Base-by-base conservation (phyloP, 2,329 filamentous ascomycete species). In the Westerdykella aurantiaca region DNA sequence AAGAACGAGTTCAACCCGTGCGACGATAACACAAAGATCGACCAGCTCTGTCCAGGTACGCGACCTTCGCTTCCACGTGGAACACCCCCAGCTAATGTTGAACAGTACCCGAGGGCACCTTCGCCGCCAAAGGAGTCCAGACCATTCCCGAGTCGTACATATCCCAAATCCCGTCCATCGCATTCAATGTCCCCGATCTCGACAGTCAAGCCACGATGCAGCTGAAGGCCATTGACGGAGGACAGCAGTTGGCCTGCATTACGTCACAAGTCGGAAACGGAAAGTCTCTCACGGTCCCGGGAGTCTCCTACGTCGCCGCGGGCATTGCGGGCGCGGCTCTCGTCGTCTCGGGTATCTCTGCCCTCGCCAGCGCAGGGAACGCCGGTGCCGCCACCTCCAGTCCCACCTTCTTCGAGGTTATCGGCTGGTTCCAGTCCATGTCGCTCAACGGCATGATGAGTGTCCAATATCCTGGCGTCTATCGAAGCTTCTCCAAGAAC, bases 381-480 rank as follows among this genome's bases (percentile, higher is more conserved):
- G 67, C 68, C 14, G 70, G 70, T 37, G 74, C 73, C 14, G 75
- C 81, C 2, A 77, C 84, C 10, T 74, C 83, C 34, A 93, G 88
- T 56, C 93, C 93, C 21, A 87, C 84, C 42, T 96, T 97, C 64
- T 77, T 77, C 37, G 88, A 96, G 60, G 82, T 94, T 38, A 78
- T 95, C 53, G 82, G 84, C 49, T 94, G 87, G 80, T 95, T 97
- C 68, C 90, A 97, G 69, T 84, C 85, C 39, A 86, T 97, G 76
- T 89, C 93, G 22, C 85, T 93, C 74, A 96, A 93, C 68, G 90
- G 93, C 52, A 97, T 97, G 93, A 77, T 95, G 65, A 94, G 87
- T 47, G 90, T 94, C 57, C 80, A 83, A 57, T 89, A 95, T 55
- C 93, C 93, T 4, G 75, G 81, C 31, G 82, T 97, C 31, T 97